Conservation (phyloP, 2,329 filamentous ascomycete genomes). For the Epichloe glyceriae region DNA sequence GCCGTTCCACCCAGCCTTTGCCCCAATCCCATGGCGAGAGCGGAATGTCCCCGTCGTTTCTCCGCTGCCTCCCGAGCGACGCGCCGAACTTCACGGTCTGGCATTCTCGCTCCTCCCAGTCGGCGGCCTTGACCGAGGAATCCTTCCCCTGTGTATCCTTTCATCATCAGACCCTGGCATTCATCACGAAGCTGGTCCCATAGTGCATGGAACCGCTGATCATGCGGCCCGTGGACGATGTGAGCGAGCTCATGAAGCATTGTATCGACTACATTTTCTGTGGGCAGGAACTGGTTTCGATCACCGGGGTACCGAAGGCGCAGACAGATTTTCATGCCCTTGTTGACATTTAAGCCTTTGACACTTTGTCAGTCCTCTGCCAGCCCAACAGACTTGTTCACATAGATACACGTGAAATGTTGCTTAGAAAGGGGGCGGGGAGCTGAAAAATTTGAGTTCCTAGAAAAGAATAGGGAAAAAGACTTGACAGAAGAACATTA, state of each 20-base stretch:
- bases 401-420: neutral
- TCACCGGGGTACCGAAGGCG: conserved; percentile 68
- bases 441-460: too few species aligned
- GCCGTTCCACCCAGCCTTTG: conserved; percentile 56
- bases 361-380: neutral
- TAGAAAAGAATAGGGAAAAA: neutral
- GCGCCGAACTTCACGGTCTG: conserved; percentile 59
- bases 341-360: conserved; percentile 61
- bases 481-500: neutral
- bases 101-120: conserved; percentile 55
- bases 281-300: conserved; percentile 60
- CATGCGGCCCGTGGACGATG: conserved; percentile 71
- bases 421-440: neutral
- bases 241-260: conserved; percentile 93
- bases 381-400: neutral
- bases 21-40: conserved; percentile 51
- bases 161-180: conserved; percentile 59
- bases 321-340: conserved; percentile 67
- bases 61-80: conserved; percentile 64
- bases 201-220: conserved; percentile 67
- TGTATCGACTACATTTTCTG: conserved; percentile 75
- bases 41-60: conserved; percentile 44
- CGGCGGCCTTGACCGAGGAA: conserved; percentile 66
- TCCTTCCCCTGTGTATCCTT: conserved; percentile 83
- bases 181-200: conserved; percentile 88